These are phyloP conservation scores for Elongisporangium anandrum DNA, from an alignment of 352 stramenopile genomes.

Conservation along the genomic window DNA sequence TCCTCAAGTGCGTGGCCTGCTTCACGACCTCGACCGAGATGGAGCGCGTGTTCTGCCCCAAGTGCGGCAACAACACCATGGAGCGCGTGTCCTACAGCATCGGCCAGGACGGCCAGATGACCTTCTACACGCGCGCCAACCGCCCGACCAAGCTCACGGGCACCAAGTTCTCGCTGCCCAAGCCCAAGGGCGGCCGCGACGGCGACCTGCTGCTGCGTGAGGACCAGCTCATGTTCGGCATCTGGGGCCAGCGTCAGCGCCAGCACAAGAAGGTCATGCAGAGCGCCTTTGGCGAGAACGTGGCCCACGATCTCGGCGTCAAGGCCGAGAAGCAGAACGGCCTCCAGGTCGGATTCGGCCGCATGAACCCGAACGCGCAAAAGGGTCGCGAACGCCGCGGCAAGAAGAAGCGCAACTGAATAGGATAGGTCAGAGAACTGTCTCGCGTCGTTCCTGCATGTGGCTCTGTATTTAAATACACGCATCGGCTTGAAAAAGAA, in stretches of 20 bases:
- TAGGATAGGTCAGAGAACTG: not conserved
- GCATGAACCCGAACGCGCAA: constrained; percentile 95
- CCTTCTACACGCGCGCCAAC: constrained; percentile 80
- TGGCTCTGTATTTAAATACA: not conserved
- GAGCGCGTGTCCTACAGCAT: constrained; percentile 94
- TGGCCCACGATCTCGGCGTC: constrained; percentile 91
- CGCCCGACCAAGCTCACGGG: constrained; percentile 89
- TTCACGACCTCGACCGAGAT: constrained; percentile 94
- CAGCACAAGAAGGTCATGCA: constrained; percentile 89
- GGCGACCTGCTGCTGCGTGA: constrained; percentile 96
- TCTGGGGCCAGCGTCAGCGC: constrained; percentile 94
- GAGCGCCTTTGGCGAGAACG: constrained; percentile 94
- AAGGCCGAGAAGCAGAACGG: constrained; percentile 88
- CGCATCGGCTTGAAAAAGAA: not conserved
- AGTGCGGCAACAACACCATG: constrained; percentile 95
- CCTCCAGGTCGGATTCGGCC: constrained; percentile 92
- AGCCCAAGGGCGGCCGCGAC: constrained; percentile 89
- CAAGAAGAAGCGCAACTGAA: constrained; percentile 94
- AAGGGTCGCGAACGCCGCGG: constrained; percentile 95
- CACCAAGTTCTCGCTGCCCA: constrained; percentile 97
- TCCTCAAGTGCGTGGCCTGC: constrained; percentile 96
- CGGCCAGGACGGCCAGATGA: constrained; percentile 89
- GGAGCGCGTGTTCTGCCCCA: constrained; percentile 94
- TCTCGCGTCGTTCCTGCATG: not conserved
- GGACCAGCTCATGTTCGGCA: constrained; percentile 96